A percentile compares a stretch with the other conserved stretches of the same genome.
These are phyloP conservation scores for Marasmius fiardii DNA, from an alignment of 1,284 basidiomycete species.

Conservation along the genomic window DNA sequence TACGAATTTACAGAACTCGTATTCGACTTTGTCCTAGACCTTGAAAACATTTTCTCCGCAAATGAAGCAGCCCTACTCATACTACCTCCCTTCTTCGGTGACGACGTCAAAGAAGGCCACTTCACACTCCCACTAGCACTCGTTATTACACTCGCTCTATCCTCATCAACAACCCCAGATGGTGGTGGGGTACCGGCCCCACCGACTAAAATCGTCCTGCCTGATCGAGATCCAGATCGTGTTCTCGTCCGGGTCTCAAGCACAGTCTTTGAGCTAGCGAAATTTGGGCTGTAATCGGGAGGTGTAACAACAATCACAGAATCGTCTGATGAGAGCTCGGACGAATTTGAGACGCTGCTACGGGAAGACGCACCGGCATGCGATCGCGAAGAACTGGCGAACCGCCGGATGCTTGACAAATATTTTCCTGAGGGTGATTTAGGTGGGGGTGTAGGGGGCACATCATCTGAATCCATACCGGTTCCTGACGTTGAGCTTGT, in stretches of 20 bases:
- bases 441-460: slow-evolving; percentile 30
- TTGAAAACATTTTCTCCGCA: slow-evolving; percentile 51
- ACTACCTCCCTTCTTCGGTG: slow-evolving; percentile 44
- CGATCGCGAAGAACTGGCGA: slow-evolving; percentile 34
- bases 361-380: slow-evolving; percentile 33
- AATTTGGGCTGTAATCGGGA: slow-evolving; percentile 16
- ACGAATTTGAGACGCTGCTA: slow-evolving; percentile 43
- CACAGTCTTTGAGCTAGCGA: slow-evolving; percentile 8
- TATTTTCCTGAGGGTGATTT: slow-evolving; percentile 39
- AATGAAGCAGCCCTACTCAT: slow-evolving; percentile 46
- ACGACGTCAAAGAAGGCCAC: slow-evolving; percentile 45
- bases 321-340: slow-evolving; percentile 44
- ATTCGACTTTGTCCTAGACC: slow-evolving; percentile 47
- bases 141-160: slow-evolving; percentile 20
- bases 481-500: slow-evolving; percentile 8
- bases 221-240: slow-evolving; percentile 10
- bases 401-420: slow-evolving; percentile 40
- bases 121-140: slow-evolving; percentile 19
- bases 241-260: slow-evolving; percentile 8
- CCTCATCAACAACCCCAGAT: not conserved
- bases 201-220: not conserved
- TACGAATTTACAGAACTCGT: slow-evolving; percentile 34
- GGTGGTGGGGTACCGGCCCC: not conserved
- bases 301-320: slow-evolving; percentile 41
- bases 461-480: slow-evolving; percentile 16